These are phyloP conservation scores for Leishmania turanica DNA, from an alignment of 208 protist genomes.

Conservation along the genomic window DNA sequence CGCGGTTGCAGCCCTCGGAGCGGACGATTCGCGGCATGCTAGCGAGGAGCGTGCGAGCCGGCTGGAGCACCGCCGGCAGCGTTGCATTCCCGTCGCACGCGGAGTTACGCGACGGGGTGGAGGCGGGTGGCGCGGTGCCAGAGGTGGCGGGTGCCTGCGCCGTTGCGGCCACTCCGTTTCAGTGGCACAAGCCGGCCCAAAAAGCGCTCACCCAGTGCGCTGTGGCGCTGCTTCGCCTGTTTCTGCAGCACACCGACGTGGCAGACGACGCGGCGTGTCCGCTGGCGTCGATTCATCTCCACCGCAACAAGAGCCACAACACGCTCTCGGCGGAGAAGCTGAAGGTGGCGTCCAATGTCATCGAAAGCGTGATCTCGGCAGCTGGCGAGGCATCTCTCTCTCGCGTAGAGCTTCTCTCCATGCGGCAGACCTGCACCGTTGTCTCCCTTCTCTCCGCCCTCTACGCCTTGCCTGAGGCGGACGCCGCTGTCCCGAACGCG, in stretches of 20 bases:
- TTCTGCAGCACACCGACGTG: slow-evolving; percentile 33
- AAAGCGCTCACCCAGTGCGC: slow-evolving; percentile 57
- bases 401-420: slow-evolving; percentile 50
- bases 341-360: slow-evolving; percentile 28
- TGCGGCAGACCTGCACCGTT: slow-evolving; percentile 61
- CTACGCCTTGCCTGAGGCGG: slow-evolving; percentile 79
- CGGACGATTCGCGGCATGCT: slow-evolving; percentile 43
- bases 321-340: slow-evolving; percentile 79
- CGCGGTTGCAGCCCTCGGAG: slow-evolving; percentile 12
- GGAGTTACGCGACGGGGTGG: slow-evolving; percentile 69
- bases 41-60: slow-evolving; percentile 66
- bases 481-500: slow-evolving; percentile 63
- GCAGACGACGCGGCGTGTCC: slow-evolving; percentile 15
- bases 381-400: slow-evolving; percentile 20
- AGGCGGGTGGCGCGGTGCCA: slow-evolving; percentile 32
- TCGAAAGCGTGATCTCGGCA: slow-evolving; percentile 22
- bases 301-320: slow-evolving; percentile 40
- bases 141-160: slow-evolving; percentile 69
- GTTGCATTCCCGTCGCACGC: slow-evolving; percentile 66
- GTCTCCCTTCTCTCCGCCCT: slow-evolving; percentile 73
- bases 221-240: slow-evolving; percentile 51
- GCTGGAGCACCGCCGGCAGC: slow-evolving; percentile 45
- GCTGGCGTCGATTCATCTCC: slow-evolving; percentile 20
- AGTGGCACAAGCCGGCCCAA: slow-evolving; percentile 52
- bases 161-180: slow-evolving; percentile 42